These are phyloP conservation scores for Prunus padus DNA, from an alignment of 306 rosid genomes.

Conservation along the genomic window DNA sequence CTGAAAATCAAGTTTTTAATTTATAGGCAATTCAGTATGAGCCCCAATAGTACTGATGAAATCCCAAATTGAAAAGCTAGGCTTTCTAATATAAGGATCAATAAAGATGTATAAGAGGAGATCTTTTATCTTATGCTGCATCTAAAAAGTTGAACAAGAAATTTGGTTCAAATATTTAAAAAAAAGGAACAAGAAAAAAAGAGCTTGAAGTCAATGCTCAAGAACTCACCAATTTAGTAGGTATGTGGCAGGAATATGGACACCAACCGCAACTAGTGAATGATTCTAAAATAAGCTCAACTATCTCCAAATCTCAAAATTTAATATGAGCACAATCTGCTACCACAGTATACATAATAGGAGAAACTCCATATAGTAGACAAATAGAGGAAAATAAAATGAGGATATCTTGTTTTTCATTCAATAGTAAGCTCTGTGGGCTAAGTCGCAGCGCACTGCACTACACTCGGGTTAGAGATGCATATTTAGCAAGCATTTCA, in stretches of 20 bases:
- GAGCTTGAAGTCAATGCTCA: neutral
- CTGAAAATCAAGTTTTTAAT: too few species aligned
- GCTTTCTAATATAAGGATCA: too few species aligned
- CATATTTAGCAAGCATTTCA: too few species aligned
- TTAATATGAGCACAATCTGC: conserved; percentile 1
- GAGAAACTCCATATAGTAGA: neutral
- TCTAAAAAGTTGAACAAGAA: conserved; percentile 6
- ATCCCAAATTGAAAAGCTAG: too few species aligned
- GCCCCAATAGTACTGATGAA: too few species aligned
- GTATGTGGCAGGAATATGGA: neutral
- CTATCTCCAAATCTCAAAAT: neutral
- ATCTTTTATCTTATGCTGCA: neutral
- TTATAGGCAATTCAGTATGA: too few species aligned
- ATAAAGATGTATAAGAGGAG: neutral
- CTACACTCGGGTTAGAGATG: too few species aligned
- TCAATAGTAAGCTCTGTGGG: too few species aligned
- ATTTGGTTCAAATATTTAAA: too few species aligned
- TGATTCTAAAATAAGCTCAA: neutral
- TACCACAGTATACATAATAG: neutral
- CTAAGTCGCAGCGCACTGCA: too few species aligned
- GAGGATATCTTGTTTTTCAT: too few species aligned
- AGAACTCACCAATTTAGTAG: neutral
- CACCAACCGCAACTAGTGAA: neutral
- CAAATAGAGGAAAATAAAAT: too few species aligned
- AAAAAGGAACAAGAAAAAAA: neutral